A percentile compares a stretch with the other conserved stretches of the same genome.
phyloP scores from a whole-genome alignment of 2,329 filamentous ascomycete genomes.

The Trichoderma gracile region DNA sequence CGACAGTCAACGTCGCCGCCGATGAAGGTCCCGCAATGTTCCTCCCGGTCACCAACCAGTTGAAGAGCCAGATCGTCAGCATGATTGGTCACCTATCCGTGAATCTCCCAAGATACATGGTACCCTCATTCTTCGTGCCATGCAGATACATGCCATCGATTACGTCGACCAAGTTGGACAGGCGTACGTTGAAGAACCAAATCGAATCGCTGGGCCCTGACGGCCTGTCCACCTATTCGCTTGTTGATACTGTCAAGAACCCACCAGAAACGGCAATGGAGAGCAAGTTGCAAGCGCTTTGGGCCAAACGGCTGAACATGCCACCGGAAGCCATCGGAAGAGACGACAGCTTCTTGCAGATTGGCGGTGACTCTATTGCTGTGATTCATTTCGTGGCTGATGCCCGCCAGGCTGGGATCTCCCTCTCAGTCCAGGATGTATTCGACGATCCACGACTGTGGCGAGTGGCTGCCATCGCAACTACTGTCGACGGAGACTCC shows the following conservation, averaged over 20 bases:
- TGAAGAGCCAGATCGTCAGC: slow-evolving; percentile 5
- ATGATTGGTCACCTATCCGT: slow-evolving; percentile 8
- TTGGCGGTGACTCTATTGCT: slow-evolving; percentile 26
- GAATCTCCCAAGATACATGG: slow-evolving; percentile 17
- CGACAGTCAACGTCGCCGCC: background rate
- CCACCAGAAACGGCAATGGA: slow-evolving; percentile 18
- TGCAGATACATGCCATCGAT: slow-evolving; percentile 22
- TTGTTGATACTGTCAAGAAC: background rate
- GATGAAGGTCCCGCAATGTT: background rate
- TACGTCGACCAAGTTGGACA: slow-evolving; percentile 13
- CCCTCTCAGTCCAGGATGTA: slow-evolving; percentile 1
- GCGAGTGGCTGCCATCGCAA: slow-evolving; percentile 1
- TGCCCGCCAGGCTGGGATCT: slow-evolving; percentile 5
- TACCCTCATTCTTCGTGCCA: slow-evolving; percentile 15
- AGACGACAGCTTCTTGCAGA: slow-evolving; percentile 25
- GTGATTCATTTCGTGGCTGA: slow-evolving; percentile 20
- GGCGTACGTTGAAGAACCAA: background rate
- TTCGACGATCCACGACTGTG: slow-evolving; percentile 16
- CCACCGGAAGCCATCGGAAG: slow-evolving; percentile 15
- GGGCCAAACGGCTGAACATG: slow-evolving; percentile 20
- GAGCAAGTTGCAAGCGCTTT: slow-evolving; percentile 14
- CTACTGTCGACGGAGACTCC: background rate
- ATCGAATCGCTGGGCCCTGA: background rate
- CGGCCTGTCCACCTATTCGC: slow-evolving; percentile 8
- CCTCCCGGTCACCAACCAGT: background rate